Base-by-base conservation (phyloP, 306 rosid genomes). In the Cucurbita argyrosperma region DNA sequence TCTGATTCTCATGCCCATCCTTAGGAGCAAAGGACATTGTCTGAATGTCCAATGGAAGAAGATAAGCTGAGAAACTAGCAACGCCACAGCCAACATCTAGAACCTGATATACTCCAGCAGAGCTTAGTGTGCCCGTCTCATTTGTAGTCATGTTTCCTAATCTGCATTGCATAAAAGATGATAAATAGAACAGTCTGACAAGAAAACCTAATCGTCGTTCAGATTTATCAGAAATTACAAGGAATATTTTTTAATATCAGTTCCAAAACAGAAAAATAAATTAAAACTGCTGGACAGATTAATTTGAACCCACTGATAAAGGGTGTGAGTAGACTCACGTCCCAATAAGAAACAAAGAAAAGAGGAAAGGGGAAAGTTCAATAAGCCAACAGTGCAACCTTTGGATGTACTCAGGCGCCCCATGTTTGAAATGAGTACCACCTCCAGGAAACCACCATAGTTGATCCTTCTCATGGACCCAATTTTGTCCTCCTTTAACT, bases 381-480 rank as follows among this genome's bases (percentile, higher is more conserved):
- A 47, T 23, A 23, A 68, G 21, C 4, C 40, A 47, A 47, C 57
- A 68, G 26, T 4, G n/a, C 4, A 84, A 89, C 98, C 98, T 89
- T 70, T 88, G 84, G 61, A 91, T 94, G 82, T 94, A 94, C 76
- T 91, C 96, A 9, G 95, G 47, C 37, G 99, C 97, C 15, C 99
- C 97, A 54, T 89, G 85, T 86, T 94, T 94, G 85, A 94, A 94
- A 85, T 94, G 99, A 70, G 97, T 91, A 80, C 99, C 97, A 54
- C 99, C 99, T 45, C 98, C 98, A 1, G 98, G 98, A 85, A 94
- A 94, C 97, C 96, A 90, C 97, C 99, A 88, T 12, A 91, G 87
- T 64, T 82, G 82, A 79, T 84, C 87, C 89, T 84, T 88, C 68
- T 79, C 87, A 77, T 94, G 99, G 75, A 94, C 96, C 97, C 97